phyloP scores from a whole-genome alignment of 345 rosid genomes.

The Salix udensis region DNA sequence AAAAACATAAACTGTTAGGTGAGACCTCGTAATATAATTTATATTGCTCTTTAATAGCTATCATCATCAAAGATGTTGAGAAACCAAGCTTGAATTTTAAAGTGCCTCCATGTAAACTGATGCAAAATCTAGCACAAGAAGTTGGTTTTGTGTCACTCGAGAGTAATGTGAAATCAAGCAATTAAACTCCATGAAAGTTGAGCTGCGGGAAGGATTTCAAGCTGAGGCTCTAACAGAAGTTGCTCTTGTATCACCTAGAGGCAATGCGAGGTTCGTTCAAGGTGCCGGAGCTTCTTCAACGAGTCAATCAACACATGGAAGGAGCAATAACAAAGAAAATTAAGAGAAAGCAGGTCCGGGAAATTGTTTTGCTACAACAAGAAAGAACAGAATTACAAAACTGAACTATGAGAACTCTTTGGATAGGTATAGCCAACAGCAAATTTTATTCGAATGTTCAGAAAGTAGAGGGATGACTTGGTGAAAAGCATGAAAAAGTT shows the following conservation, averaged over 20 bases:
- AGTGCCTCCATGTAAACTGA: slow-evolving; percentile 17
- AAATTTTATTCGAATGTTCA: slow-evolving; percentile 27
- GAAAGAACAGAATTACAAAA: slow-evolving; percentile 30
- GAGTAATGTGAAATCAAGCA: slow-evolving; percentile 5
- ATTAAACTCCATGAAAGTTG: slow-evolving; percentile 10
- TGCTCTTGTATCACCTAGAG: too few species aligned
- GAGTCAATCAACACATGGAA: slow-evolving; percentile 10
- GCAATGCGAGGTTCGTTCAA: neutral
- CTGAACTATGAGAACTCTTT: slow-evolving; percentile 24
- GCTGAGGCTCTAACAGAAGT: slow-evolving; percentile 10
- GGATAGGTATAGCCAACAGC: slow-evolving; percentile 15
- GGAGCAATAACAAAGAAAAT: too few species aligned
- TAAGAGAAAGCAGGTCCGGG: slow-evolving; percentile 15
- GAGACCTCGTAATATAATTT: too few species aligned
- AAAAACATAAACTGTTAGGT: too few species aligned
- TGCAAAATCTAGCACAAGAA: slow-evolving; percentile 18
- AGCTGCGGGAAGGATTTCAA: neutral
- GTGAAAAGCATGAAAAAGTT: slow-evolving; percentile 15
- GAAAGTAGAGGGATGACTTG: slow-evolving; percentile 15
- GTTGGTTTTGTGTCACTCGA: neutral
- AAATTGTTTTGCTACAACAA: slow-evolving; percentile 52
- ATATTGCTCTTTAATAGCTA: too few species aligned
- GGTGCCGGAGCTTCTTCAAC: slow-evolving; percentile 6
- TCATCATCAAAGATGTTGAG: slow-evolving; percentile 1
- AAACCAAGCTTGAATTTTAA: slow-evolving; percentile 15